Evolutionary conservation across 2,329 filamentous ascomycete genomes (phyloP), one percentile per base, ranked within the genome.

Genomic region (Fusarium coicis): DNA sequence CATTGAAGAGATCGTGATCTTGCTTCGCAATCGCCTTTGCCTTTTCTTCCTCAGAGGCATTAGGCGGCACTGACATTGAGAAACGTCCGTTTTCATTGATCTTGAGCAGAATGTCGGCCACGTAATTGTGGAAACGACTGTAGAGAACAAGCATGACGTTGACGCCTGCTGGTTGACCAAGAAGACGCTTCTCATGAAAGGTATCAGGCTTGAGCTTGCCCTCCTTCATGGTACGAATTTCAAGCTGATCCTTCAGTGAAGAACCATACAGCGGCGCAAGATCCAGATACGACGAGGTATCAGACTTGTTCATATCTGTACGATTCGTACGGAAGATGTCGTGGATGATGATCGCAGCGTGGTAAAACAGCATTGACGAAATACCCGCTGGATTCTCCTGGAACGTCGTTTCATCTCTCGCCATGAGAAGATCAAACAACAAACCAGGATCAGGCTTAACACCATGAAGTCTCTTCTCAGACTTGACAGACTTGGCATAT

Each of bases 241-340:
- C 80, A 53, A 90, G 83, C 76, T 93, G 91, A 70, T 93, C 89
- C 32, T 85, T 82, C 75, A 89, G 85, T 47, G 89, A 90, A 56
- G 88, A 92, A 7, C 93, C 93, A 73, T 95, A 95, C 7, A 95
- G 83, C 1, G 93, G 93, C 1, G 91, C 87, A 3, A 95, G 84
- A 76, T 95, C 93, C 30, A 95, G 87, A 71, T 95, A 95, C 0
- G 92, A 94, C 0, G 92, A 94, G 1, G 91, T 93, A 70, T 90
- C 84, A 2, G 90, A 92, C 62, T 88, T 89, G 63, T 88, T 89
- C 76, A 85, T 87, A 79, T 94, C 90, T 10, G 83, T 83, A 32
- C 89, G 88, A 74, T 88, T 89, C 4, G 81, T 82, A 9, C 79
- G 76, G 68, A 82, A 82, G 62, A 82, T 80, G 30, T 81, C 81